Evolutionary conservation across 768 basidiomycete genomes (phyloP).

Genomic region (Boletus vermiculosoides): DNA sequence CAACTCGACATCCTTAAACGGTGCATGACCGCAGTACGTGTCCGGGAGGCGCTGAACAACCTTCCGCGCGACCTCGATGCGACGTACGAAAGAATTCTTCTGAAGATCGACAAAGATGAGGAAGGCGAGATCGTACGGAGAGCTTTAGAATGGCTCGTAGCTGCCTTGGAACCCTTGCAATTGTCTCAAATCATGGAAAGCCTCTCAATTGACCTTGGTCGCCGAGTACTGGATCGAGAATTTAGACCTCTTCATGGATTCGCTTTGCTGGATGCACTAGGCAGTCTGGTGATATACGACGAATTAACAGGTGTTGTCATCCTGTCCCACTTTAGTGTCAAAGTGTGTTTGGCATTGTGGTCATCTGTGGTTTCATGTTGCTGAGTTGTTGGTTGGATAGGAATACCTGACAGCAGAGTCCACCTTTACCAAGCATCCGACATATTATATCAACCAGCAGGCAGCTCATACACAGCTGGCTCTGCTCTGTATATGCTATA

Average conservation of each 20-base stretch:
- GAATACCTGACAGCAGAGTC: conserved; percentile 1
- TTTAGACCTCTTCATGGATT: neutral
- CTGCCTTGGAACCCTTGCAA: neutral
- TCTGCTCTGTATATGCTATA: neutral
- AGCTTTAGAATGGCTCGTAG: conserved; percentile 6
- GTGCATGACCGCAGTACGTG: neutral
- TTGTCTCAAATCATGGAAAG: conserved; percentile 1
- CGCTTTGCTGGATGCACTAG: neutral
- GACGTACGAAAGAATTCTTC: conserved; percentile 4
- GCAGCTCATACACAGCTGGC: neutral
- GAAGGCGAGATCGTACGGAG: neutral
- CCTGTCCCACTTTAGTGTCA: conserved; percentile 5
- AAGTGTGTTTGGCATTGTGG: neutral
- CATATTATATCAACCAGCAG: neutral
- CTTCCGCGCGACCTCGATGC: conserved; percentile 2
- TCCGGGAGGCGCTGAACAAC: neutral
- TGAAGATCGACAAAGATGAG: neutral
- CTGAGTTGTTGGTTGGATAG: neutral
- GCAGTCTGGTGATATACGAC: conserved; percentile 5
- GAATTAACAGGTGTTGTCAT: conserved; percentile 1
- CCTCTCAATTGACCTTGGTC: neutral
- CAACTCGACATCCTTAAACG: neutral
- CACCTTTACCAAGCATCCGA: neutral
- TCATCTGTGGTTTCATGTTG: neutral
- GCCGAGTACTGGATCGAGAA: neutral